Conservation (phyloP, 1,284 basidiomycete genomes). For the Heterobasidion parviporum region DNA sequence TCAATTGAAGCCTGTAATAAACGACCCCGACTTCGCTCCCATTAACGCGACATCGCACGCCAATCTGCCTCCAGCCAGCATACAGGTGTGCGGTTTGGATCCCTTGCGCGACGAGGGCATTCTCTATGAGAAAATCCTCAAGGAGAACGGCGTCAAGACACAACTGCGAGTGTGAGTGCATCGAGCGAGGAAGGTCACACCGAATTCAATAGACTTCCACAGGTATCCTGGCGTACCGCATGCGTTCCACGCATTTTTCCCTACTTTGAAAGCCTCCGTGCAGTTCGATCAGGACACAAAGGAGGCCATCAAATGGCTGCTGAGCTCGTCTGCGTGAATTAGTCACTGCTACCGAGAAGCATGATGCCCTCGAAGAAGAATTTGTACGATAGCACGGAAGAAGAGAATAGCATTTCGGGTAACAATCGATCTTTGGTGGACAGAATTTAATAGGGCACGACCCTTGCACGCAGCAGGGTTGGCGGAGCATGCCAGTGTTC, state of each 20-base stretch:
- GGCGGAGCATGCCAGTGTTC: no score
- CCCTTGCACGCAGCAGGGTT: no score
- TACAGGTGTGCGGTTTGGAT: not conserved
- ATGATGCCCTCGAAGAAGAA: no score
- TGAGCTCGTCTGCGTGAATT: not conserved
- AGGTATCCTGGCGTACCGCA: not conserved
- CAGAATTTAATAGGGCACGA: no score
- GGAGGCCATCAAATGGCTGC: not conserved
- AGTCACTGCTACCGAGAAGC: no score
- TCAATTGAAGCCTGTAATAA: no score
- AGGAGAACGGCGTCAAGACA: not conserved
- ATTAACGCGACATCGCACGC: not conserved
- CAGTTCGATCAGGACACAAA: not conserved
- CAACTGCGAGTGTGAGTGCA: not conserved
- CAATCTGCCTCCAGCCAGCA: not conserved
- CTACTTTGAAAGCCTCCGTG: not conserved
- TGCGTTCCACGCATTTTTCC: not conserved
- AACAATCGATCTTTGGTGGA: no score
- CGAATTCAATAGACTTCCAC: not conserved
- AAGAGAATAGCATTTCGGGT: no score
- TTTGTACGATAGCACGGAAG: no score
- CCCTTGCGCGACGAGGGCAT: not conserved
- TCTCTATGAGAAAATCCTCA: not conserved
- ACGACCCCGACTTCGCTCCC: not conserved
- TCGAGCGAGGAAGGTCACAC: not conserved